Percentiles rank a stretch among this genome's conserved stretches.
Conservation (phyloP, 2,329 filamentous ascomycete species). For the Diplodia scrobiculata region DNA sequence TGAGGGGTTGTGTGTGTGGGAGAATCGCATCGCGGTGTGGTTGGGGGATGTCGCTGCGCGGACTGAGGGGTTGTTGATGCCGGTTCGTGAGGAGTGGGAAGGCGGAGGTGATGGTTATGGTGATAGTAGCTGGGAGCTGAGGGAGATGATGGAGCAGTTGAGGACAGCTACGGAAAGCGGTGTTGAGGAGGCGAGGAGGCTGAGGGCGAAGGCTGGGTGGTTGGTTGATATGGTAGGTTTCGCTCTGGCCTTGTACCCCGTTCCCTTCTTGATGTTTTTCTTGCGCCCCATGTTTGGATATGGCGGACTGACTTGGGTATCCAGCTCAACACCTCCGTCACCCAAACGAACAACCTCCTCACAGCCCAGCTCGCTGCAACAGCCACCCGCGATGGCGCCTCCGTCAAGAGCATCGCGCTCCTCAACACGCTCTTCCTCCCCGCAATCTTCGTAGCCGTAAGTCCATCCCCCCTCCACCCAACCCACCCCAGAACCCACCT, state of each 20-base stretch:
- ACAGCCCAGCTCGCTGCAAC: slow-evolving; percentile 30
- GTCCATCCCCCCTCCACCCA: not conserved
- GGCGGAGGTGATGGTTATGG: not conserved
- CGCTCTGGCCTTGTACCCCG: not conserved
- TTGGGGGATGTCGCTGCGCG: not conserved
- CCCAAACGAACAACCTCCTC: slow-evolving; percentile 18
- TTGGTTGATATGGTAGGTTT: not conserved
- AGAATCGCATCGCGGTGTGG: not conserved
- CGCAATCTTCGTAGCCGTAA: slow-evolving; percentile 46
- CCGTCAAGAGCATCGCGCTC: slow-evolving; percentile 47
- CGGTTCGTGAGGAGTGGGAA: not conserved
- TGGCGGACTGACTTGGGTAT: not conserved
- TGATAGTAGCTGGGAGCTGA: not conserved
- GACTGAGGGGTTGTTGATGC: not conserved
- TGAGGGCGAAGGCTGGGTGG: slow-evolving; percentile 5
- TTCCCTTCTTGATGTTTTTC: not conserved
- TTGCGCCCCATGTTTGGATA: not conserved
- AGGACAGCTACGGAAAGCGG: not conserved
- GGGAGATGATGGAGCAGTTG: slow-evolving; percentile 16
- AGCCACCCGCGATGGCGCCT: slow-evolving; percentile 40
- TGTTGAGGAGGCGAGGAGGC: not conserved
- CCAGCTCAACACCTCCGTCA: slow-evolving; percentile 8
- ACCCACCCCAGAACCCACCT: not conserved
- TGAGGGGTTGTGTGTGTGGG: not conserved
- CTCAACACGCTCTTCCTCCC: slow-evolving; percentile 49